Percentiles rank a stretch among this genome's conserved stretches.
Evolutionary conservation across 1,284 basidiomycete genomes (phyloP).

Genomic region (Rhodotorula sp.): DNA sequence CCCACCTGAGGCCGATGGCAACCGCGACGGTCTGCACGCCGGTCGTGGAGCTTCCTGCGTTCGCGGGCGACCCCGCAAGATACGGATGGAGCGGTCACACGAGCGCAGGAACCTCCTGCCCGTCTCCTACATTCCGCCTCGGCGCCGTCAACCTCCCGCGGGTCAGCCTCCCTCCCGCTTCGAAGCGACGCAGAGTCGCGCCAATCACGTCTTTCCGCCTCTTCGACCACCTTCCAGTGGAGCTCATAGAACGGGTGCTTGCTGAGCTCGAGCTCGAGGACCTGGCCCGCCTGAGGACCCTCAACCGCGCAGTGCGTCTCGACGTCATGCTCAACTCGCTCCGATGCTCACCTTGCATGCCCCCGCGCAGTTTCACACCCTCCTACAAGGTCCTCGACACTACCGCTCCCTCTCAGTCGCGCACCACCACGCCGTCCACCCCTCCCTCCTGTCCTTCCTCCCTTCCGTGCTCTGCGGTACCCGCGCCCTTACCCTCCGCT

Average conservation of each 20-base stretch:
- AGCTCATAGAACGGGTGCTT: background rate
- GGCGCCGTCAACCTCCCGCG: background rate
- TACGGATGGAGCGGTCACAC: too few species aligned
- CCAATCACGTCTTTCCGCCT: background rate
- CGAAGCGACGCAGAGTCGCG: background rate
- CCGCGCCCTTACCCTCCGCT: background rate
- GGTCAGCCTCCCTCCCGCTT: background rate
- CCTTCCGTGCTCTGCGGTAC: background rate
- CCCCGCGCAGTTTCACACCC: background rate
- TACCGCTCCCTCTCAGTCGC: constrained; percentile 3
- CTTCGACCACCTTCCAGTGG: background rate
- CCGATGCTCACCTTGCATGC: too few species aligned
- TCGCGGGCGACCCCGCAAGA: too few species aligned
- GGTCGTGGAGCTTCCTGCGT: background rate
- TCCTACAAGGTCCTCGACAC: background rate
- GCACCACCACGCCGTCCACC: background rate
- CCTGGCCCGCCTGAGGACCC: background rate
- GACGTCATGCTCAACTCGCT: background rate
- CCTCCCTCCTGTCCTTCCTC: background rate
- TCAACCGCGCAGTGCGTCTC: background rate
- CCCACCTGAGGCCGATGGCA: too few species aligned
- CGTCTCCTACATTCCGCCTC: background rate
- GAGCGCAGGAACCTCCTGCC: background rate
- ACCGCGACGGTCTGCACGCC: background rate
- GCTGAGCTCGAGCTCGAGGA: background rate